phyloP scores from a whole-genome alignment of 108 stramenopile genomes.

The Pseudonitzschia delicatissima region DNA sequence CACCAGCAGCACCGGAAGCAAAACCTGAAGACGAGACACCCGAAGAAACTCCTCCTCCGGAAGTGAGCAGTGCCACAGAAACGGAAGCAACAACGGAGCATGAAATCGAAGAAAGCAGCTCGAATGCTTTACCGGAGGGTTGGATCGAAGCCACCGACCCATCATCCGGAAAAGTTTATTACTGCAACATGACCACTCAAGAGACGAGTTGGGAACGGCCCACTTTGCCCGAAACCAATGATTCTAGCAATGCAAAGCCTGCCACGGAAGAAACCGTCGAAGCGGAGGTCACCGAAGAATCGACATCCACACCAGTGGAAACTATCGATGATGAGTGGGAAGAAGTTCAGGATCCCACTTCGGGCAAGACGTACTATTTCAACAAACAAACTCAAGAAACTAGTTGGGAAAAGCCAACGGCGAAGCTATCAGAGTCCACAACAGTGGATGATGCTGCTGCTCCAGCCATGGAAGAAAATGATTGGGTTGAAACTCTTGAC shows the following conservation, averaged over 20 bases:
- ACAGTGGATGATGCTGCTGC: not conserved
- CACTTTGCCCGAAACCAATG: not conserved
- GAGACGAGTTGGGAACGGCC: conserved; percentile 47
- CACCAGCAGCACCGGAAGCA: not conserved
- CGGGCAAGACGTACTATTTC: conserved; percentile 53
- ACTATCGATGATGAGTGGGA: conserved; percentile 45
- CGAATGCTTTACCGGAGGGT: conserved; percentile 14
- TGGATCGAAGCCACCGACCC: conserved; percentile 49
- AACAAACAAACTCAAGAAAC: conserved; percentile 55
- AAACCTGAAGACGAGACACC: not conserved
- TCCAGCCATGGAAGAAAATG: conserved; percentile 4
- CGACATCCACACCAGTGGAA: not conserved
- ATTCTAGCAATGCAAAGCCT: not conserved
- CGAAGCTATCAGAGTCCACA: not conserved
- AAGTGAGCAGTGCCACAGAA: not conserved
- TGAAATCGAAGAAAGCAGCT: not conserved
- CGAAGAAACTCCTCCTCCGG: not conserved
- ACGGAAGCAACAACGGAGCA: not conserved
- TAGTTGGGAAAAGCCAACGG: conserved; percentile 54
- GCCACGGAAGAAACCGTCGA: not conserved
- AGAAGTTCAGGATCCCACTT: conserved; percentile 47
- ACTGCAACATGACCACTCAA: conserved; percentile 40
- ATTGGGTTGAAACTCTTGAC: conserved; percentile 32
- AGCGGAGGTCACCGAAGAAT: not conserved
- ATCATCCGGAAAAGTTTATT: conserved; percentile 41